Evolutionary conservation across 495 filamentous ascomycete genomes (phyloP).

Genomic region (Lasiosphaeria miniovina): DNA sequence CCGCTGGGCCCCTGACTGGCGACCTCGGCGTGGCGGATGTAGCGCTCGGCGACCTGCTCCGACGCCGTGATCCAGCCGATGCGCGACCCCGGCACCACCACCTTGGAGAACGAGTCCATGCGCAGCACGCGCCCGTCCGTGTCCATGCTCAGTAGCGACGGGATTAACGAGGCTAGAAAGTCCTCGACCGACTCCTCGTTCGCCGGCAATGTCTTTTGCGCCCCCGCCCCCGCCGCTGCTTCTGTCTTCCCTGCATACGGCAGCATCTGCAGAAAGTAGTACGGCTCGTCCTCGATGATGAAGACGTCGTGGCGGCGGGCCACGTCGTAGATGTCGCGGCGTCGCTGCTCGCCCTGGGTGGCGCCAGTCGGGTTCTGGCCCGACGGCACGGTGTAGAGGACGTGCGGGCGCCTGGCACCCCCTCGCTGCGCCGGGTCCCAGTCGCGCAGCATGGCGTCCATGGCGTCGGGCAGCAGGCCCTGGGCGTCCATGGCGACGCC

Average conservation of each 20-base stretch:
- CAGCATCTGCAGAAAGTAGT: constrained; percentile 95
- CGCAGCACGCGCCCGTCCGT: constrained; percentile 64
- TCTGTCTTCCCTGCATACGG: constrained; percentile 54
- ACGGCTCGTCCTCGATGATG: constrained; percentile 96
- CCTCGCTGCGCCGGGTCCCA: constrained; percentile 60
- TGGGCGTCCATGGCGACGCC: constrained; percentile 76
- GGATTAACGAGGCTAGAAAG: constrained; percentile 52
- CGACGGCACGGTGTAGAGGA: constrained; percentile 79
- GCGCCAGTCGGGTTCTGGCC: constrained; percentile 94
- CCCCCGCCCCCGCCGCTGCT: constrained; percentile 8
- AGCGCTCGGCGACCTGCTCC: constrained; percentile 78
- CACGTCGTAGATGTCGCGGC: constrained; percentile 70
- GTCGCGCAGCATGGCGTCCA: constrained; percentile 63
- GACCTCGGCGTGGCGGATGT: constrained; percentile 71
- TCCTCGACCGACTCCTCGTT: constrained; percentile 27
- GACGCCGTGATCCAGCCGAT: constrained; percentile 79
- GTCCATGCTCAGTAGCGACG: constrained; percentile 65
- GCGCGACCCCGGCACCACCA: constrained; percentile 72
- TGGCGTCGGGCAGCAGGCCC: constrained; percentile 63
- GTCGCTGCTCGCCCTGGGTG: constrained; percentile 64
- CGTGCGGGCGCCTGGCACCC: constrained; percentile 65
- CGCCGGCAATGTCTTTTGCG: neutral
- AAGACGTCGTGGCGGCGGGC: constrained; percentile 78
- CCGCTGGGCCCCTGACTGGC: constrained; percentile 81
- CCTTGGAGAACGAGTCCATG: constrained; percentile 81